Conservation (phyloP, 495 filamentous ascomycete genomes). For the Tuber magnatum region DNA sequence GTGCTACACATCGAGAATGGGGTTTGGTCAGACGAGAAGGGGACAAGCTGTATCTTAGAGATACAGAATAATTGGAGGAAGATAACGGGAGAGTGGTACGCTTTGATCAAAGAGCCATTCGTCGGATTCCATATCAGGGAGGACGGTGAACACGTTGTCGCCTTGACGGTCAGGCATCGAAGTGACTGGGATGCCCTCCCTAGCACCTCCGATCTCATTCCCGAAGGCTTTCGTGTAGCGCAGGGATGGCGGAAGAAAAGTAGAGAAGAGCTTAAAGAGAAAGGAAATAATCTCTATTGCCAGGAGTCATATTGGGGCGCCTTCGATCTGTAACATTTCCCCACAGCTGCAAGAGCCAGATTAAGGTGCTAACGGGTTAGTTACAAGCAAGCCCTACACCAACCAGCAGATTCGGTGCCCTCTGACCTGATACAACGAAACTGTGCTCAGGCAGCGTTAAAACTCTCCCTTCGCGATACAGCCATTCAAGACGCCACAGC, state of each 20-base stretch:
- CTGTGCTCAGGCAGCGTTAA: neutral
- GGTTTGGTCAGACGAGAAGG: neutral
- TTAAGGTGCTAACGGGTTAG: neutral
- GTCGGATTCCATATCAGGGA: neutral
- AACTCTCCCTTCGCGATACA: neutral
- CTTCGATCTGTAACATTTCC: constrained; percentile 2
- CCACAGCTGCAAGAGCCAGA: neutral
- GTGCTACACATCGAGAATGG: neutral
- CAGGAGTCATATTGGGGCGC: neutral
- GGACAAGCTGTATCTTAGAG: neutral
- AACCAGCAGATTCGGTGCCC: neutral
- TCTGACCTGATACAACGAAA: constrained; percentile 4
- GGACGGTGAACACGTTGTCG: neutral
- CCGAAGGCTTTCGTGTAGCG: neutral
- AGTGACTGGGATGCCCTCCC: constrained; percentile 1
- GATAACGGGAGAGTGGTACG: neutral
- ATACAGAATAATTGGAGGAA: constrained; percentile 6
- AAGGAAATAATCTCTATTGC: neutral
- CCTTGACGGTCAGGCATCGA: neutral
- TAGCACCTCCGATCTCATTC: neutral
- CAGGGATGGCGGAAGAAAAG: neutral
- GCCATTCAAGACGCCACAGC: neutral
- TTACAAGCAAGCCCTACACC: constrained; percentile 3
- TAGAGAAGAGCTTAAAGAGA: constrained; percentile 3
- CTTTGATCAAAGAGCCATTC: constrained; percentile 4